A percentile compares a stretch with the other conserved stretches of the same genome.
Conservation (phyloP, 106 monocot species). For the Ottelia alismoides region DNA sequence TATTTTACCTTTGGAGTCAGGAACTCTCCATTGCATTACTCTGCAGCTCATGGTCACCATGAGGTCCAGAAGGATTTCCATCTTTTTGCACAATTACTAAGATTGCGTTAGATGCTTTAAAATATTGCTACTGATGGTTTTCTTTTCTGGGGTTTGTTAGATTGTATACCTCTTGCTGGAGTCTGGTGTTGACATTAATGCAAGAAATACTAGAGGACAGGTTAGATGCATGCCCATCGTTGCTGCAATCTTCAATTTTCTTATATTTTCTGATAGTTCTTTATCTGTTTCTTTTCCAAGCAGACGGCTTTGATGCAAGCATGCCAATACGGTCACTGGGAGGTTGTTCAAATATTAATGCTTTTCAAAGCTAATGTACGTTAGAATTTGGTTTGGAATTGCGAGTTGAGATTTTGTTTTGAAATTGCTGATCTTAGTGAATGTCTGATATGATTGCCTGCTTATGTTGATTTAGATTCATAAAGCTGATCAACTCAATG, state of each 20-base stretch:
- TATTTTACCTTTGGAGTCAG: constrained; percentile 92
- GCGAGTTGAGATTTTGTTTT: constrained; percentile 3
- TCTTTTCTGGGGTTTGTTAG: constrained; percentile 15
- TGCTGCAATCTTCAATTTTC: background rate
- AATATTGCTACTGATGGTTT: background rate
- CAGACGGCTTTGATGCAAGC: constrained; percentile 99
- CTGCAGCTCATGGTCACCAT: constrained; percentile 90
- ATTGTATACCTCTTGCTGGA: constrained; percentile 47
- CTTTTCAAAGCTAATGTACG: constrained; percentile 85
- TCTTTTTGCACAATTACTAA: background rate
- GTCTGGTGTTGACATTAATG: constrained; percentile 56
- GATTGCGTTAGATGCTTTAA: background rate
- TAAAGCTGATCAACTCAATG: constrained; percentile 86
- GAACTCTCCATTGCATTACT: constrained; percentile 89
- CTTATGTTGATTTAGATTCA: constrained; percentile 60
- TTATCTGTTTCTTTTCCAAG: background rate
- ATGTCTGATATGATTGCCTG: constrained; percentile 2
- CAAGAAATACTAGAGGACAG: constrained; percentile 52
- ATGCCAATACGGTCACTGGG: constrained; percentile 98
- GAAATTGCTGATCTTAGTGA: background rate
- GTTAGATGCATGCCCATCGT: constrained; percentile 15
- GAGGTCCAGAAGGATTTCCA: constrained; percentile 29
- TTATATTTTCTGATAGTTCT: background rate
- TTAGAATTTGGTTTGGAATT: too few species aligned
- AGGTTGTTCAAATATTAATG: constrained; percentile 92